Evolutionary conservation across 208 protist genomes (phyloP).

Genomic region (Lotmaria passim): DNA sequence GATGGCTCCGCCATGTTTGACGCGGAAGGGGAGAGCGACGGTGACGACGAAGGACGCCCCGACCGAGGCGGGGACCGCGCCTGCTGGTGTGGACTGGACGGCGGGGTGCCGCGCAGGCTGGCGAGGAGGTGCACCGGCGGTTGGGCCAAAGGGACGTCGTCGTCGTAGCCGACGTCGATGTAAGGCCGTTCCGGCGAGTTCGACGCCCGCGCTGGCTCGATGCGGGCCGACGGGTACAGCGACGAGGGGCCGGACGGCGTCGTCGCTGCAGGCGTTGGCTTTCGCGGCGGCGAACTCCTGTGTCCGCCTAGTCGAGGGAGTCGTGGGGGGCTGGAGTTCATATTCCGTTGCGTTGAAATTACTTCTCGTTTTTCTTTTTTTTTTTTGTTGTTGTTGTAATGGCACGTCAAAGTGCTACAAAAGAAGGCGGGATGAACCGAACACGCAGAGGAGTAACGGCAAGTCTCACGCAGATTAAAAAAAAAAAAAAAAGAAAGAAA

Average conservation of each 20-base stretch:
- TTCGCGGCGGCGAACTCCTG: neutral
- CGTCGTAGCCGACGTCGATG: slow-evolving; percentile 32
- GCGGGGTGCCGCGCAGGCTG: slow-evolving; percentile 15
- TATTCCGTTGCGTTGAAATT: slow-evolving; percentile 17
- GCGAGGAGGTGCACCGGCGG: slow-evolving; percentile 12
- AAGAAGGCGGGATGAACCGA: too few relatives aligned
- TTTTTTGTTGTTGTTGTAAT: too few relatives aligned
- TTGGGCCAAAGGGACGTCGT: slow-evolving; percentile 20
- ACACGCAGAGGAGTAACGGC: too few relatives aligned
- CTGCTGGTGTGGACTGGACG: slow-evolving; percentile 1
- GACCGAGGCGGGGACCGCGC: slow-evolving; percentile 1
- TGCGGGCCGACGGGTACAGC: slow-evolving; percentile 1
- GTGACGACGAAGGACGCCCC: slow-evolving; percentile 5
- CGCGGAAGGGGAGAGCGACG: neutral
- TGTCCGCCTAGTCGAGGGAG: slow-evolving; percentile 30
- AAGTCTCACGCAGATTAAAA: too few relatives aligned
- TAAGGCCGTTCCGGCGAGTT: slow-evolving; percentile 22
- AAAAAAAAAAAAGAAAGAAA: too few relatives aligned
- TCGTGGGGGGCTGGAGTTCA: slow-evolving; percentile 19
- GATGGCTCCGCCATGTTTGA: neutral
- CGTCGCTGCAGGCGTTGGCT: neutral
- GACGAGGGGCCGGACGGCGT: neutral
- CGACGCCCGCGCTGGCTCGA: slow-evolving; percentile 9
- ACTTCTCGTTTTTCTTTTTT: too few relatives aligned
- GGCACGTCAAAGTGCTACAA: too few relatives aligned